Percentiles rank a stretch among this genome's conserved stretches.
Conservation (phyloP, 1,284 basidiomycete genomes). For the Cystobasidiaceae sp. region DNA sequence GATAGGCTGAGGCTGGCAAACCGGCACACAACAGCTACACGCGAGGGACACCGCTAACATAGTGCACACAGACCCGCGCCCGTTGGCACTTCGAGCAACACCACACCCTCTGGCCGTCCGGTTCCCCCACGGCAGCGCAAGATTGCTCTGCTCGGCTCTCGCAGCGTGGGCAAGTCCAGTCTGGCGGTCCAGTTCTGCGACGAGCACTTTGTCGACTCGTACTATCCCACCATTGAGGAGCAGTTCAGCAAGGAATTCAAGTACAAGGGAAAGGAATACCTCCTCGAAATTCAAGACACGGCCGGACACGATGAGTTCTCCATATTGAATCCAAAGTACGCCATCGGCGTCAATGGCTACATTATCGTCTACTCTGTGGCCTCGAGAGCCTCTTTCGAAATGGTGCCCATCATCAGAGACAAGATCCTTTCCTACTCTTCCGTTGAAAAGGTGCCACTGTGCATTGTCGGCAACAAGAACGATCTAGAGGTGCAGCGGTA, state of each 20-base stretch:
- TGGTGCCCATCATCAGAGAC: constrained; percentile 91
- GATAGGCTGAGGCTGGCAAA: too few species aligned
- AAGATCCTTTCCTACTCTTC: constrained; percentile 96
- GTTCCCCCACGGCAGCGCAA: constrained; percentile 57
- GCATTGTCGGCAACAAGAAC: constrained; percentile 90
- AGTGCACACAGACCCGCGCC: constrained; percentile 30
- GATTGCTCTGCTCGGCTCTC: constrained; percentile 72
- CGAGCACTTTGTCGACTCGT: constrained; percentile 60
- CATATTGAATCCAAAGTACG: constrained; percentile 50
- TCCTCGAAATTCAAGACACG: constrained; percentile 97
- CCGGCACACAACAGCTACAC: too few species aligned
- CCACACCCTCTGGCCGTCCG: constrained; percentile 38
- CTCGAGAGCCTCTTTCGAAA: constrained; percentile 87
- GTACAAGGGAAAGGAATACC: constrained; percentile 77
- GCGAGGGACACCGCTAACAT: too few species aligned
- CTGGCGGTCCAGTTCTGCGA: constrained; percentile 69
- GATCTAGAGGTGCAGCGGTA: constrained; percentile 70
- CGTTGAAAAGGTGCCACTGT: constrained; percentile 85
- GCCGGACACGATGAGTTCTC: constrained; percentile 95
- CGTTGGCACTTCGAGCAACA: constrained; percentile 19
- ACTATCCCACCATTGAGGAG: constrained; percentile 93
- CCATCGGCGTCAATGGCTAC: constrained; percentile 51
- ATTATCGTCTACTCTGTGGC: constrained; percentile 92
- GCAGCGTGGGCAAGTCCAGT: constrained; percentile 70
- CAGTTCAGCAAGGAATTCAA: constrained; percentile 79